Percentiles rank a stretch among this genome's conserved stretches.
These are phyloP conservation scores for Antitrichia curtipendula DNA, from an alignment of 225 moss, liverwort and hornwort genomes.

Conservation along the genomic window DNA sequence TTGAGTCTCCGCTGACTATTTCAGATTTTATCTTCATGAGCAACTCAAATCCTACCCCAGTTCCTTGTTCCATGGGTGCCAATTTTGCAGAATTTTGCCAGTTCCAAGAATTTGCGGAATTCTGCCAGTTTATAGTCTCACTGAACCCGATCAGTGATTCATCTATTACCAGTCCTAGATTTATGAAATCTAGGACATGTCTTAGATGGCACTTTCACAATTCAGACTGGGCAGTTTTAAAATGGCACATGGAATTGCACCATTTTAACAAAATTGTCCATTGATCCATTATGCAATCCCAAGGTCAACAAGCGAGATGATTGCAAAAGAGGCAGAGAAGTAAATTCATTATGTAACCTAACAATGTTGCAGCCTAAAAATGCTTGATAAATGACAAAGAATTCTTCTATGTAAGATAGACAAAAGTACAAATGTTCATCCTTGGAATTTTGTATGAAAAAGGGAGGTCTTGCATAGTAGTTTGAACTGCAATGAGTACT, in stretches of 20 bases:
- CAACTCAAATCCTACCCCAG: not conserved
- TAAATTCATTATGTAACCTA: too few species aligned
- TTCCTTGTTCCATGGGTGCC: not conserved
- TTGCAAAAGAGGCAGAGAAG: not conserved
- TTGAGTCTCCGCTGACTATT: not conserved
- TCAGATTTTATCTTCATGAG: not conserved
- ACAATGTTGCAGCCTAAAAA: not conserved
- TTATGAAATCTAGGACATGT: too few species aligned
- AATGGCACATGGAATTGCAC: too few species aligned
- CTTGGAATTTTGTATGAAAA: not conserved
- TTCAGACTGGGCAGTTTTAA: too few species aligned
- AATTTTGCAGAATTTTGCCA: not conserved
- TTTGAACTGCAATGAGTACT: not conserved
- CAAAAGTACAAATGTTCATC: not conserved
- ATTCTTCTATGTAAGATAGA: not conserved
- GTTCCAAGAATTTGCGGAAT: not conserved
- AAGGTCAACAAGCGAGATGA: not conserved
- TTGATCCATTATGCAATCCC: not conserved
- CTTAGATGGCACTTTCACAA: too few species aligned
- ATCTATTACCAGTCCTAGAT: too few species aligned
- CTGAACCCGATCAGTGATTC: not conserved
- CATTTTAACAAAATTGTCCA: too few species aligned
- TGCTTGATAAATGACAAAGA: not conserved
- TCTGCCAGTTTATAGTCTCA: not conserved
- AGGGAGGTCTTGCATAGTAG: not conserved